These are phyloP conservation scores for Fusarium cicatricum DNA, from an alignment of 2,329 filamentous ascomycete genomes.

Conservation along the genomic window DNA sequence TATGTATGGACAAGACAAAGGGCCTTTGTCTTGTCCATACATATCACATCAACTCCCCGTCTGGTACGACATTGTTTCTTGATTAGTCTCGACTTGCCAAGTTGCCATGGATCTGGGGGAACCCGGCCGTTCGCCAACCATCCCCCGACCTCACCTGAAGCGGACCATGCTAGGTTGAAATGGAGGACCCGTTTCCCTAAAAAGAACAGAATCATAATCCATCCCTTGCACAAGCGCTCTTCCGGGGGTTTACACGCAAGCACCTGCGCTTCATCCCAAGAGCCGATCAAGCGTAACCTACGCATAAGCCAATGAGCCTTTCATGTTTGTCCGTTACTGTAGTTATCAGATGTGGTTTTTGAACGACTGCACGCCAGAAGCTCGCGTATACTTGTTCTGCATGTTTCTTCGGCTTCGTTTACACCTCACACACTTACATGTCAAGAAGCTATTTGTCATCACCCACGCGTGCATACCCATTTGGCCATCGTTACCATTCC, in stretches of 20 bases:
- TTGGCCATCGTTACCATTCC: constrained; percentile 11
- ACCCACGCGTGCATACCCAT: constrained; percentile 9
- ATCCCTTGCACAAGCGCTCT: constrained; percentile 19
- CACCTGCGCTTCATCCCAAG: background rate
- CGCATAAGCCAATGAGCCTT: too few species aligned
- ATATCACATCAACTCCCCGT: constrained; percentile 5
- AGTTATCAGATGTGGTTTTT: background rate
- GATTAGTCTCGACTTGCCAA: constrained; percentile 33
- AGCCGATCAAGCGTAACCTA: too few species aligned
- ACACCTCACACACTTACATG: constrained; percentile 10
- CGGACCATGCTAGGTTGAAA: constrained; percentile 38
- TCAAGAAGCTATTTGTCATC: constrained; percentile 8
- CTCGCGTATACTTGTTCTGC: too few species aligned
- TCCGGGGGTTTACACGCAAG: constrained; percentile 16
- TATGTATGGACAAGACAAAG: too few species aligned
- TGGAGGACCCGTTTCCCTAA: constrained; percentile 33
- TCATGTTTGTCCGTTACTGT: background rate
- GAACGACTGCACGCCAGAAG: too few species aligned
- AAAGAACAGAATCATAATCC: constrained; percentile 28
- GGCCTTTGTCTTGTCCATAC: background rate
- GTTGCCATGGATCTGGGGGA: constrained; percentile 35
- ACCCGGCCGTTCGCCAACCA: constrained; percentile 33
- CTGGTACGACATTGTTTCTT: constrained; percentile 27
- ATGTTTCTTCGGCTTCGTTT: background rate
- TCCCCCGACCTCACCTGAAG: constrained; percentile 42